phyloP scores from a whole-genome alignment of 2,329 filamentous ascomycete species.

The Scolecobasidium constrictum region DNA sequence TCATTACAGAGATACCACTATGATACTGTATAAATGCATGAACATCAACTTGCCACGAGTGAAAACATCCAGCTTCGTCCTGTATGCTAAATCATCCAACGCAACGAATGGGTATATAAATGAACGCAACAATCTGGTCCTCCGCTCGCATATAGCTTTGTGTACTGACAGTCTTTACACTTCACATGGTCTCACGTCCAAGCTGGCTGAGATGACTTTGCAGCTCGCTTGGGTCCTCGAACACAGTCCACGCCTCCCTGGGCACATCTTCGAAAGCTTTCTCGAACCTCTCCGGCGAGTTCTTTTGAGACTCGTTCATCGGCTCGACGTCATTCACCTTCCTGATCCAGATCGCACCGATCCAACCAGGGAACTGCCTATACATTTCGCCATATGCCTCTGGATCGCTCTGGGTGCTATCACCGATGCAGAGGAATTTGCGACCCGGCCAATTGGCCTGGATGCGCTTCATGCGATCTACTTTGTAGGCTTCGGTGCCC shows the following conservation, averaged over 20 bases:
- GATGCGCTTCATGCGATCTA: slow-evolving; percentile 66
- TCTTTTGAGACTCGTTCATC: slow-evolving; percentile 63
- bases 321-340: slow-evolving; percentile 66
- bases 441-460: slow-evolving; percentile 66
- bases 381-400: slow-evolving; percentile 80
- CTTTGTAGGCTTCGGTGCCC: slow-evolving; percentile 78
- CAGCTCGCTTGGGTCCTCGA: slow-evolving; percentile 62
- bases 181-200: too few species aligned
- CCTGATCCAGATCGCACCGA: slow-evolving; percentile 74
- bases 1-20: background rate
- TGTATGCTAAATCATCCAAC: too few species aligned
- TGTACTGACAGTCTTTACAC: too few species aligned
- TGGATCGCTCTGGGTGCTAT: slow-evolving; percentile 84
- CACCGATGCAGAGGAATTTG: slow-evolving; percentile 75
- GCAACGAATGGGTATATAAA: too few species aligned
- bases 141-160: too few species aligned
- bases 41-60: too few species aligned
- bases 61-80: too few species aligned
- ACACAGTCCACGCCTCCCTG: slow-evolving; percentile 64
- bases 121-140: too few species aligned
- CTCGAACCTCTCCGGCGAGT: slow-evolving; percentile 59
- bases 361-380: slow-evolving; percentile 59
- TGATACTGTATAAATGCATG: too few species aligned
- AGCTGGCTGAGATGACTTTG: background rate
- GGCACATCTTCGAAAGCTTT: slow-evolving; percentile 72